Percentiles rank a stretch among this genome's conserved stretches.
These are phyloP conservation scores for Petunia axillaris DNA, from an alignment of 257 asterid species.

Conservation along the genomic window DNA sequence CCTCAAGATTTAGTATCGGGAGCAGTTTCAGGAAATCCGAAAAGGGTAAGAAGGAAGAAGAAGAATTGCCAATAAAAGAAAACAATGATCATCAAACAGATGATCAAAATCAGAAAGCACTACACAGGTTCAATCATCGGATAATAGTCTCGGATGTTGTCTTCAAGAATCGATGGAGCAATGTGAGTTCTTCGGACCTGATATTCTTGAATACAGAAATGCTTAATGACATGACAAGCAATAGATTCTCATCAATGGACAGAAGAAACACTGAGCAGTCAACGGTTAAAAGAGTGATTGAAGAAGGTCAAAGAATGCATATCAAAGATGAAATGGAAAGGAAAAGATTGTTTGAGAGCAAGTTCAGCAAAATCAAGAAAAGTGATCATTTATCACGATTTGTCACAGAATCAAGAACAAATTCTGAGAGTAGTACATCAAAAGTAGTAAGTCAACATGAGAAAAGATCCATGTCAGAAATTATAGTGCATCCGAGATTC, in stretches of 20 bases:
- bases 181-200: constrained; percentile 62
- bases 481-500: constrained; percentile 61
- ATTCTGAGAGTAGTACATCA: constrained; percentile 19
- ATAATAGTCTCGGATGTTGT: constrained; percentile 47
- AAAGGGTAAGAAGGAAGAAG: constrained; percentile 6
- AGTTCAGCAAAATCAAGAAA: neutral
- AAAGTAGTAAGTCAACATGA: constrained; percentile 29
- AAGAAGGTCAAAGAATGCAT: constrained; percentile 6
- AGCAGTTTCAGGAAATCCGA: constrained; percentile 30
- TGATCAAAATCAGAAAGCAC: neutral
- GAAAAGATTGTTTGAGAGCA: neutral
- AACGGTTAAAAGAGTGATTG: constrained; percentile 4
- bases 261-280: constrained; percentile 21
- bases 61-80: constrained; percentile 13
- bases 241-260: constrained; percentile 36
- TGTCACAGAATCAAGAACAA: constrained; percentile 20
- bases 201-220: constrained; percentile 60
- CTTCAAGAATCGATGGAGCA: constrained; percentile 66
- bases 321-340: constrained; percentile 27
- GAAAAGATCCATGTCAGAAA: constrained; percentile 76
- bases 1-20: constrained; percentile 45
- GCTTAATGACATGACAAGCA: constrained; percentile 47
- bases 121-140: constrained; percentile 55
- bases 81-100: neutral
- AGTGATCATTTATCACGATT: neutral